Evolutionary conservation across 1,284 basidiomycete species (phyloP).

Genomic region (Trichosporon sp.): DNA sequence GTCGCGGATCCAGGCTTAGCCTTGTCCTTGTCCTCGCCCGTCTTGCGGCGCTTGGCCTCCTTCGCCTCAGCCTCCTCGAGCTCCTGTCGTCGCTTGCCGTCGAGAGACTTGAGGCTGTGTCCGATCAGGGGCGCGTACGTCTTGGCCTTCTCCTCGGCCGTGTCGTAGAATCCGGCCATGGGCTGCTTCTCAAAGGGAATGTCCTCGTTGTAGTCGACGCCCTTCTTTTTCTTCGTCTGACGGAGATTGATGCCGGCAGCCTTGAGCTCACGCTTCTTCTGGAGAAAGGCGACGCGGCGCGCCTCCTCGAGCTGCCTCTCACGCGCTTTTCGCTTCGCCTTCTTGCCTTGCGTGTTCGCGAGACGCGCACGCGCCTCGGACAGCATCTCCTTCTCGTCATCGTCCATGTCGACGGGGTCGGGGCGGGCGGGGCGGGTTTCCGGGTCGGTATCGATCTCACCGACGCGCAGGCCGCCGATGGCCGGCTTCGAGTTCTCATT

Average conservation of each 20-base stretch:
- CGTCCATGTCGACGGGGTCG: conserved; percentile 99
- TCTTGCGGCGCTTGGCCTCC: conserved; percentile 73
- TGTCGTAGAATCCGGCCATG: conserved; percentile 95
- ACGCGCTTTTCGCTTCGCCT: conserved; percentile 96
- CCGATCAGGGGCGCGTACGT: conserved; percentile 85
- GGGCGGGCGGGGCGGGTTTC: conserved; percentile 97
- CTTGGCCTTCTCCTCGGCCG: conserved; percentile 89
- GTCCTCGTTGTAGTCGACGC: conserved; percentile 99
- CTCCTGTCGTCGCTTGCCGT: conserved; percentile 79
- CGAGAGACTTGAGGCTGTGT: conserved; percentile 80
- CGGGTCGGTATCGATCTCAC: conserved; percentile 98
- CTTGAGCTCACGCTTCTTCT: conserved; percentile 97
- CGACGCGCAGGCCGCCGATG: conserved; percentile 87
- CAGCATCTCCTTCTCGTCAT: conserved; percentile 99
- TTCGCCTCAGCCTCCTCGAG: conserved; percentile 83
- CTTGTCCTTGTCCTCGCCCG: conserved; percentile 54
- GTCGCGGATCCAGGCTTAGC: conserved; percentile 69
- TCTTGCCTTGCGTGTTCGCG: conserved; percentile 99
- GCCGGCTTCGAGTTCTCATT: conserved; percentile 76
- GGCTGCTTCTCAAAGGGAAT: conserved; percentile 99
- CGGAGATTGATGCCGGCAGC: conserved; percentile 88
- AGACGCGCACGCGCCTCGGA: conserved; percentile 97
- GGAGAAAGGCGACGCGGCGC: conserved; percentile 86
- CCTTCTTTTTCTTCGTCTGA: conserved; percentile 89
- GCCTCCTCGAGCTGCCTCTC: conserved; percentile 97